Base-by-base conservation (phyloP, 2,329 filamentous ascomycete species). In the Pseudogymnoascus sp. region DNA sequence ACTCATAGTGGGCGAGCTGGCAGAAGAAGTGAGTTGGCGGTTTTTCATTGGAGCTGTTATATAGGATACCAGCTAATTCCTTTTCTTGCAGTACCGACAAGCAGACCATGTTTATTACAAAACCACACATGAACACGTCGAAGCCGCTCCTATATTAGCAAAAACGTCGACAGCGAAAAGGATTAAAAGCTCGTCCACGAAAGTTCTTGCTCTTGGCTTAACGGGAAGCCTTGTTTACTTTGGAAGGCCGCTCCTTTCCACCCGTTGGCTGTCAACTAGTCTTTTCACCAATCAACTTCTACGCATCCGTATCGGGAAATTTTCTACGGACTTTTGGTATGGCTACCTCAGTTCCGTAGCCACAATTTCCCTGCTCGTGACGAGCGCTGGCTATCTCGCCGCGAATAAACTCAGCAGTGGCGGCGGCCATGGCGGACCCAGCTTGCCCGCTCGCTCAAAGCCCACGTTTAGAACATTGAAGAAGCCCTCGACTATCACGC, bases 401-500 rank as follows among this genome's bases (percentile, higher is more conserved):
- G 35, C 4, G 5, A 37, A 37, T 37, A 37, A 37, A 37, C 35
- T 37, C 5, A 37, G 35, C 35, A 14, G 35, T 12, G 28, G 28
- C 8, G 59, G 70, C 71, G 1, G 73, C 71, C 71, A 38, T 65
- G 66, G 9, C 72, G 82, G 1, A 75, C 77, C 73, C 82, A 74
- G 72, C 84, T 71, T 2, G 79, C 74, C 1, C 78, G 79, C 5
- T 83, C 77, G 3, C 74, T 68, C 38, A 80, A 75, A 37, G 35
- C 35, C 35, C 35, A 37, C 35, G 5, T 37, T 37, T 37, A 37
- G 35, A 37, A 37, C 35, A 37, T 37, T 37, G 35, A 37, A 37
- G 35, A 37, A 37, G 12, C 35, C 35, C 12, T 37, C 35, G 12
- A n/a, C 35, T 37, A 37, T 37, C 12, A 37, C 35, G 35, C 35